Evolutionary conservation across 164 flowering plant species (phyloP), one percentile per base, ranked within the genome.

Genomic region (Vitis amurensis): DNA sequence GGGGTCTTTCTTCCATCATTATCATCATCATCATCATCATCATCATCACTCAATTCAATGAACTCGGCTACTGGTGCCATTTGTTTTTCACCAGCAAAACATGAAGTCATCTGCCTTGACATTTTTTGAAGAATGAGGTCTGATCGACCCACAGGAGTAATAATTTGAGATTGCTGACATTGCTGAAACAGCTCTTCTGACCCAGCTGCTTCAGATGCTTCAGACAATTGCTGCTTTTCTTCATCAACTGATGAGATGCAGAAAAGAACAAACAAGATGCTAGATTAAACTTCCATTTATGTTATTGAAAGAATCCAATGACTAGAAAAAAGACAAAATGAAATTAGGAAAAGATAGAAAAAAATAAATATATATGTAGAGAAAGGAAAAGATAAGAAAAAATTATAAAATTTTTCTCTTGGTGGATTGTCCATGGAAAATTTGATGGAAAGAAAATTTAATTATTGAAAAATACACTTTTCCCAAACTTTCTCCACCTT

Each of bases 41-140:
- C 84, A 51, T 77, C 84, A 65, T 81, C 81, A 27, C 80, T 81
- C 31, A 83, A 48, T 10, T 79, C 79, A 62, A 85, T 81, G 15
- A 78, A 58, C 29, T 65, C 68, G 55, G 27, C 56, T 9, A n/a
- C 55, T 17, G 56, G 29, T 49, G 61, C 19, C 53, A 12, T 58
- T 68, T 8, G 19, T 71, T 29, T 55, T 56, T 58, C 48, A 31
- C 8, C 61, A 17, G 55, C 13, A 63, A 16, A 11, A 48, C 51
- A n/a, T 31, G n/a, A 29, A 48, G 9, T 37, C 44, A 6, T 37
- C 27, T 37, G 73, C 37, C 31, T 16, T 6, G 59, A 47, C 16
- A 57, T n/a, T 44, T 31, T 55, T 12, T 55, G n/a, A 48, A n/a
- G 47, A 59, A 62, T 50, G 51, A 63, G 9, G n/a, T 47, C 44